phyloP scores from a whole-genome alignment of 139 green algal genomes.

The Chlorella vulgaris region DNA sequence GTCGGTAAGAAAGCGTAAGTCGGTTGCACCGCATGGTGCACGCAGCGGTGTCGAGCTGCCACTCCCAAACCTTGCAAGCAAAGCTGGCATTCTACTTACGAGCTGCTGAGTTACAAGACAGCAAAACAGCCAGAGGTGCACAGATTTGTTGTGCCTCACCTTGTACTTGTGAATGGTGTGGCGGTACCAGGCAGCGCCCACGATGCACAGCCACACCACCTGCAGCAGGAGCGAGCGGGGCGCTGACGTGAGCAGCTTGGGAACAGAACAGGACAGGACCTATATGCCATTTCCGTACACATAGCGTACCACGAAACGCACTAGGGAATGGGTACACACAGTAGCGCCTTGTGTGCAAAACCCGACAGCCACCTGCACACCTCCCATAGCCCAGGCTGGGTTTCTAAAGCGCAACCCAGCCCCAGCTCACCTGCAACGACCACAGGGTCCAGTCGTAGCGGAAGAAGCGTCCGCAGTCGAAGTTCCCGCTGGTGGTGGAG shows the following conservation, averaged over 20 bases:
- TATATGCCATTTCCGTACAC: too few relatives aligned
- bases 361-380: background rate
- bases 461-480: slow-evolving; percentile 18
- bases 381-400: background rate
- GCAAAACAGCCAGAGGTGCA: too few relatives aligned
- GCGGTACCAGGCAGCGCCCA: background rate
- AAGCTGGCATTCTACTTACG: too few relatives aligned
- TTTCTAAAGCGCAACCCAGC: background rate
- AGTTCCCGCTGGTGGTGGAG: background rate
- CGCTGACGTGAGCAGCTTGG: background rate
- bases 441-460: slow-evolving; percentile 20
- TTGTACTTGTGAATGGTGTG: slow-evolving; percentile 2
- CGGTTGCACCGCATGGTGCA: too few relatives aligned
- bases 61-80: too few relatives aligned
- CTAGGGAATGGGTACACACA: too few relatives aligned
- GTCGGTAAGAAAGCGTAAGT: background rate
- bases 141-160: slow-evolving; percentile 1
- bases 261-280: too few relatives aligned
- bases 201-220: background rate
- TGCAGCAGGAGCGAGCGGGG: background rate
- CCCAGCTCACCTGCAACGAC: slow-evolving; percentile 1
- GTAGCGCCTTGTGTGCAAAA: too few relatives aligned
- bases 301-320: too few relatives aligned
- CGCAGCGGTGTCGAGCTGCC: too few relatives aligned
- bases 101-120: too few relatives aligned